These are phyloP conservation scores for Sporisorium scitamineum DNA, from an alignment of 1,284 basidiomycete genomes.

Conservation along the genomic window DNA sequence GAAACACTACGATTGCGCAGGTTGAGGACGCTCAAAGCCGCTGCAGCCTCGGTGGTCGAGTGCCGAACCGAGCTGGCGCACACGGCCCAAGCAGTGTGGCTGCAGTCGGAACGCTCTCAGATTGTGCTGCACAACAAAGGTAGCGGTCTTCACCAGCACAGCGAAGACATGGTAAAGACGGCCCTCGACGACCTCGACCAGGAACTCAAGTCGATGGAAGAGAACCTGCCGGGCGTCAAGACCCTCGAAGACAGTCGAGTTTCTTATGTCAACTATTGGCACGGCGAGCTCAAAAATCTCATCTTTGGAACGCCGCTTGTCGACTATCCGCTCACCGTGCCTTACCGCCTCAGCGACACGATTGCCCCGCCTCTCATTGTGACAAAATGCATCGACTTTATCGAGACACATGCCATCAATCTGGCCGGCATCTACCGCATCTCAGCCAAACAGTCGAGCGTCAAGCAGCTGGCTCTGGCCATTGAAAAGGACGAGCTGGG, in stretches of 20 bases:
- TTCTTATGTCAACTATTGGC: constrained; percentile 78
- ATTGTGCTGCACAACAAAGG: constrained; percentile 47
- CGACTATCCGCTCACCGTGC: constrained; percentile 82
- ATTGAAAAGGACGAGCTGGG: constrained; percentile 89
- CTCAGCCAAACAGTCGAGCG: constrained; percentile 81
- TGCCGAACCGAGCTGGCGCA: constrained; percentile 82
- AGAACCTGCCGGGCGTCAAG: constrained; percentile 70
- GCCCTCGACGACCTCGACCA: constrained; percentile 80
- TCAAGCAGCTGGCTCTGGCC: constrained; percentile 86
- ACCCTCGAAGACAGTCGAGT: constrained; percentile 75
- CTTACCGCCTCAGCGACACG: constrained; percentile 44
- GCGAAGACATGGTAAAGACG: constrained; percentile 76
- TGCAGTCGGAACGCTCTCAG: constrained; percentile 52
- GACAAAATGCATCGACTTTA: constrained; percentile 83
- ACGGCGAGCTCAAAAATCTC: constrained; percentile 81
- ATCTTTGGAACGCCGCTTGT: constrained; percentile 92
- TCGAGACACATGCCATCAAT: constrained; percentile 76
- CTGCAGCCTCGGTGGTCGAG: constrained; percentile 83
- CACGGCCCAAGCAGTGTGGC: constrained; percentile 71
- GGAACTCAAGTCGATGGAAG: constrained; percentile 74
- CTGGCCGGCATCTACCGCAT: constrained; percentile 76
- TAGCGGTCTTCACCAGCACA: constrained; percentile 57
- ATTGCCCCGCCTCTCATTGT: constrained; percentile 79
- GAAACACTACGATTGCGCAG: constrained; percentile 85
- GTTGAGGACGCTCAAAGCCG: constrained; percentile 84